These are phyloP conservation scores for Phialophora tarda DNA, from an alignment of 2,329 filamentous ascomycete species.

Conservation along the genomic window DNA sequence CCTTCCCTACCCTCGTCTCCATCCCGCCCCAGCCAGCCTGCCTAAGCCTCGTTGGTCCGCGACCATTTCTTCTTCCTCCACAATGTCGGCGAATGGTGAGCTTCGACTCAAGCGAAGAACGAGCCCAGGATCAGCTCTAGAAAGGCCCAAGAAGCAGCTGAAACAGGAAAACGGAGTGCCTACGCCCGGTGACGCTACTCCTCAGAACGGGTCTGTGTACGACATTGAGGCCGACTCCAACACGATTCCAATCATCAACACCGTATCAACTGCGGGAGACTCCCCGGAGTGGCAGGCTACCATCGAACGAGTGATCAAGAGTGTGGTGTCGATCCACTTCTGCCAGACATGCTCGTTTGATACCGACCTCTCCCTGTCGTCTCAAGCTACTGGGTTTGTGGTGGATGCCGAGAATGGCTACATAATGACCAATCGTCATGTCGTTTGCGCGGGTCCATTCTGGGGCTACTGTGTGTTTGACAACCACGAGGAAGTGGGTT, in stretches of 20 bases:
- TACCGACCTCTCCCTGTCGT: conserved; percentile 90
- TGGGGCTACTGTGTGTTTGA: conserved; percentile 99
- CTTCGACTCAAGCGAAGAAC: conserved; percentile 61
- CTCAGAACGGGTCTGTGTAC: conserved; percentile 53
- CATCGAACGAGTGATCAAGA: conserved; percentile 90
- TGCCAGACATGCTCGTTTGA: conserved; percentile 98
- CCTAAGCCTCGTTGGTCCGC: conserved; percentile 3
- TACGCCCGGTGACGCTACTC: conserved; percentile 50
- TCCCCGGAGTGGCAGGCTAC: conserved; percentile 93
- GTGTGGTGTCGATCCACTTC: conserved; percentile 98
- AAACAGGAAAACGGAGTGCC: conserved; percentile 53
- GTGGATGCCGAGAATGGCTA: conserved; percentile 93
- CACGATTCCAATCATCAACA: conserved; percentile 51
- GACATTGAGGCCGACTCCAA: conserved; percentile 54
- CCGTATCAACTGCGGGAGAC: conserved; percentile 60
- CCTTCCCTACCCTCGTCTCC: background rate
- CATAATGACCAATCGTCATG: conserved; percentile 87
- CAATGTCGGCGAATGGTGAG: conserved; percentile 59
- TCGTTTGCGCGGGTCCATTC: conserved; percentile 93
- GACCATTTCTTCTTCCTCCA: conserved; percentile 15
- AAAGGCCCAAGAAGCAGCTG: conserved; percentile 62
- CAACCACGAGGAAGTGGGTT: conserved; percentile 80
- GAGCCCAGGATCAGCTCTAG: conserved; percentile 55
- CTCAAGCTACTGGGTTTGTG: conserved; percentile 96
- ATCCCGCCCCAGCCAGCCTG: conserved; percentile 1